phyloP scores from a whole-genome alignment of 345 rosid species.

The Mercurialis annua region DNA sequence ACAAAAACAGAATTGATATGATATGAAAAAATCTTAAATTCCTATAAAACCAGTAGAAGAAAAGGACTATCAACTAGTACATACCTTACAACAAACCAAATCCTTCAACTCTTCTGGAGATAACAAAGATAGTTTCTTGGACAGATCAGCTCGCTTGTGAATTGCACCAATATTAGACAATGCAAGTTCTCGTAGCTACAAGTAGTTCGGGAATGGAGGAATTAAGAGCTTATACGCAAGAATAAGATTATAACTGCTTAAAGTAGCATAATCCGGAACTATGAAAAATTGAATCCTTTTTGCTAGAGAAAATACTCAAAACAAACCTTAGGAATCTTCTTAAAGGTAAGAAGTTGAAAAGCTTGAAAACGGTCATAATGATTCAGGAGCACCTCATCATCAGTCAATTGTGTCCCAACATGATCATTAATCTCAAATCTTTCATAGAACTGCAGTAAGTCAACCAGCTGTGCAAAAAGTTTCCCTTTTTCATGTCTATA shows the following conservation, averaged over 20 bases:
- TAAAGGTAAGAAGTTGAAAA: slow-evolving; percentile 85
- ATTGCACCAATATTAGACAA: slow-evolving; percentile 79
- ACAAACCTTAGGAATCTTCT: slow-evolving; percentile 87
- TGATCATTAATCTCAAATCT: slow-evolving; percentile 98
- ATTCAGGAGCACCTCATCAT: slow-evolving; percentile 85
- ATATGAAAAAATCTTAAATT: neutral
- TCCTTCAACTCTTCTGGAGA: slow-evolving; percentile 76
- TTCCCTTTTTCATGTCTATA: slow-evolving; percentile 85
- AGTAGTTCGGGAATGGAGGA: slow-evolving; percentile 14
- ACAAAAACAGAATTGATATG: neutral
- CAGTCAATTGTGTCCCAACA: slow-evolving; percentile 85
- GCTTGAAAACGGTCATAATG: slow-evolving; percentile 87
- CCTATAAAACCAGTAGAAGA: neutral
- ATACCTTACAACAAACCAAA: slow-evolving; percentile 90
- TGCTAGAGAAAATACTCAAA: slow-evolving; percentile 7
- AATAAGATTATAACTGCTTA: slow-evolving; percentile 7
- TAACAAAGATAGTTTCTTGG: slow-evolving; percentile 77
- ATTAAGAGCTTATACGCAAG: slow-evolving; percentile 8
- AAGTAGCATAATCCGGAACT: slow-evolving; percentile 2
- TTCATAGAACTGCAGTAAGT: slow-evolving; percentile 92
- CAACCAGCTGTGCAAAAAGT: slow-evolving; percentile 92
- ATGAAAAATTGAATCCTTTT: slow-evolving; percentile 2
- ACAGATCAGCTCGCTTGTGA: slow-evolving; percentile 84
- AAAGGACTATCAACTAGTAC: slow-evolving; percentile 17
- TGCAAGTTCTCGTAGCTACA: slow-evolving; percentile 82